These are phyloP conservation scores for Hypoxylon crocopeplum DNA, from an alignment of 495 filamentous ascomycete species.

Conservation along the genomic window DNA sequence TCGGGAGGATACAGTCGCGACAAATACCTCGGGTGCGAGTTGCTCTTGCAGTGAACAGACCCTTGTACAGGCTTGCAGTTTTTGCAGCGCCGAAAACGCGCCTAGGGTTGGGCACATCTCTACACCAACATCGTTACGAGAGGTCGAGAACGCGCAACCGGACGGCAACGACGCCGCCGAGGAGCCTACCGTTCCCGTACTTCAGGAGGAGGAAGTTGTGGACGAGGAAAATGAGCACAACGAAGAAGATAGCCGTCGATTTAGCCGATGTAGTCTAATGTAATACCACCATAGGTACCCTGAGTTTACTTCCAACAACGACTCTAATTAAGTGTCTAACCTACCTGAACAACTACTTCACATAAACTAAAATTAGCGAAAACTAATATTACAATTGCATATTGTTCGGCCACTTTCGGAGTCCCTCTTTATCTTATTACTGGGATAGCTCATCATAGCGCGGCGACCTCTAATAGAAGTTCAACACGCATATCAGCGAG, in stretches of 20 bases:
- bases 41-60: constrained; percentile 13
- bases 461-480: too few relatives aligned
- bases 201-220: neutral
- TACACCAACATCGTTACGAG: constrained; percentile 1
- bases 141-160: constrained; percentile 15
- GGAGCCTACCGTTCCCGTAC: neutral
- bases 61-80: neutral
- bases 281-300: too few relatives aligned
- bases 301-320: too few relatives aligned
- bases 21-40: neutral
- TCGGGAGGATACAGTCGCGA: neutral
- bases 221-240: constrained; percentile 16
- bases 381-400: too few relatives aligned
- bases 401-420: too few relatives aligned
- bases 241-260: constrained; percentile 4
- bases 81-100: neutral
- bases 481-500: too few relatives aligned
- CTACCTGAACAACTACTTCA: too few relatives aligned
- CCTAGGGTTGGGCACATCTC: neutral
- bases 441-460: too few relatives aligned
- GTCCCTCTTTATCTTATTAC: too few relatives aligned
- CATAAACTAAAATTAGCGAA: too few relatives aligned
- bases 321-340: too few relatives aligned
- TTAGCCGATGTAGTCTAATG: neutral
- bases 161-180: neutral